Evolutionary conservation across 345 rosid genomes (phyloP).

Genomic region (Pugionium cornutum): DNA sequence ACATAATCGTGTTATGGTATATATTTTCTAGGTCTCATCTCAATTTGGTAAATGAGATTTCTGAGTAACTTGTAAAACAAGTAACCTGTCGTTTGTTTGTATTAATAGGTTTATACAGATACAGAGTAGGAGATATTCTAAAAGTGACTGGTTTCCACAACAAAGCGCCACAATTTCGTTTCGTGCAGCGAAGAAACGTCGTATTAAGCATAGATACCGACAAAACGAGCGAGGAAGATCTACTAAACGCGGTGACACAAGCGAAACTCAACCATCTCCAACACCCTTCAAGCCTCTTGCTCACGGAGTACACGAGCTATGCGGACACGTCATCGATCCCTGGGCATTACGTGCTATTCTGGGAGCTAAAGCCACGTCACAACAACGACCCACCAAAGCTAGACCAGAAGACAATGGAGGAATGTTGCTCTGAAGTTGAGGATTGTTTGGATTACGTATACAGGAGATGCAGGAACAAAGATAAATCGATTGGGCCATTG

Average conservation of each 20-base stretch:
- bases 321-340: constrained; percentile 79
- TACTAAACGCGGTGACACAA: constrained; percentile 72
- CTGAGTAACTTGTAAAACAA: constrained; percentile 25
- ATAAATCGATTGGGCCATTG: constrained; percentile 73
- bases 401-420: constrained; percentile 58
- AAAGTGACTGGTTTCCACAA: constrained; percentile 81
- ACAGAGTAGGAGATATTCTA: constrained; percentile 89
- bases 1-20: neutral
- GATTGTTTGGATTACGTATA: constrained; percentile 86
- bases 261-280: constrained; percentile 62
- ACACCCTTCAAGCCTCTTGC: constrained; percentile 62
- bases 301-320: constrained; percentile 79
- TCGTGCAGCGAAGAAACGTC: constrained; percentile 77
- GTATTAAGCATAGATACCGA: constrained; percentile 85
- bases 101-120: constrained; percentile 67
- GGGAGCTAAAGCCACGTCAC: constrained; percentile 71
- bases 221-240: constrained; percentile 90
- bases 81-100: neutral
- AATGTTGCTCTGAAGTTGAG: constrained; percentile 75
- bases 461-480: constrained; percentile 78
- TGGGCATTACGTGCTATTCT: constrained; percentile 85
- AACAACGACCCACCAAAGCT: constrained; percentile 56
- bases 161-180: constrained; percentile 84
- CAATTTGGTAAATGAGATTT: neutral
- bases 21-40: neutral